Evolutionary conservation across 805 yeast genomes (phyloP), one percentile per base, ranked within the genome.

Genomic region (Monosporozyma unispora): DNA sequence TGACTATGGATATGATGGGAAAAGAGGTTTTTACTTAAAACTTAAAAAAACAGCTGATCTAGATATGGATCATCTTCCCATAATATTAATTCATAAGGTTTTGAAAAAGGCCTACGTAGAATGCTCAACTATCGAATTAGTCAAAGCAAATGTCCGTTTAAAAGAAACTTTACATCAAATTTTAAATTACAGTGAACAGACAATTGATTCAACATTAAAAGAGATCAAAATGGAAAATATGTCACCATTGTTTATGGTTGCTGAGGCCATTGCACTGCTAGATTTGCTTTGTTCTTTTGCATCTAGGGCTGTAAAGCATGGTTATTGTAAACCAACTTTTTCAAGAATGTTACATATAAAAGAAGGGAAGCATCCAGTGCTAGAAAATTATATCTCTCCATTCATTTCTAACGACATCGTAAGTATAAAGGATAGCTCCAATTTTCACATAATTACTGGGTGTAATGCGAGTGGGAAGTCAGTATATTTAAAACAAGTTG

Each of bases 401-500:
- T 70, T 66, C 54, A 56, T 72, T 16, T 59, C 74, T 1, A 77
- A 76, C 57, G 72, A 72, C 54, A 62, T 72, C 1, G 62, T 64
- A 3, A 62, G 69, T 4, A 55, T 65, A 6, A 51, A 58, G 4
- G 67, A 63, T 9, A 60, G 67, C 7, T 73, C 78, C 2, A 55
- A 72, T 27, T 57, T 76, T 8, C 77, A 75, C 49, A 69, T 80
- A 1, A 69, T 80, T 4, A 79, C 83, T 0, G 84, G 84, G 0
- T 76, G 79, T 11, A 80, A 80, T 50, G 76, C 75, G 79, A 79
- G 82, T 45, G 85, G 84, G 0, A 80, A 80, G 56, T 79, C 84
- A 0, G 75, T 79, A 3, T 77, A 76, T 50, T 67, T 80, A 31
- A 74, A 71, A 49, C 82, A 79, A 53, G 63, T 77, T 11, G 77